phyloP scores from a whole-genome alignment of 208 protist genomes.

The Strigomonas culicis region DNA sequence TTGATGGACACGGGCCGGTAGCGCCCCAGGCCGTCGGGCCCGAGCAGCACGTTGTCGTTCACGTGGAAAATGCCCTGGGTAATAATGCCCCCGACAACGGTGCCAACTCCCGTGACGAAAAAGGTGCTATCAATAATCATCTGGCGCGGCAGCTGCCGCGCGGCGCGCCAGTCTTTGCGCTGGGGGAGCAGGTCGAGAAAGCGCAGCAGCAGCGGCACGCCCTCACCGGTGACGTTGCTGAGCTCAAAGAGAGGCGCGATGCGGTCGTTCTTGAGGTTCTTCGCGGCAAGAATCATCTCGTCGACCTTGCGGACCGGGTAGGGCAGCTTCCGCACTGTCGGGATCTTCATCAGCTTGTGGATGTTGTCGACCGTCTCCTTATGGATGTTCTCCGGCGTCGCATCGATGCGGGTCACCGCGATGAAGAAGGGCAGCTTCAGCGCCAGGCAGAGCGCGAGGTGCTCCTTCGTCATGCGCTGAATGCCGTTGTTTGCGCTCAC shows the following conservation, averaged over 20 bases:
- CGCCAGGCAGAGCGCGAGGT: conserved; percentile 95
- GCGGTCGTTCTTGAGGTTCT: conserved; percentile 87
- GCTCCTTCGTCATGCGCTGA: conserved; percentile 95
- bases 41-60: conserved; percentile 93
- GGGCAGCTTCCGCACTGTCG: conserved; percentile 92
- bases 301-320: conserved; percentile 81
- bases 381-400: conserved; percentile 90
- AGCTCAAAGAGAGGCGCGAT: conserved; percentile 92
- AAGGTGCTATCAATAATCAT: conserved; percentile 93
- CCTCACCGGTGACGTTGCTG: conserved; percentile 94
- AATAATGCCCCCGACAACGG: conserved; percentile 95
- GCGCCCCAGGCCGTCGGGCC: conserved; percentile 89
- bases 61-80: conserved; percentile 85
- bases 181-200: conserved; percentile 93
- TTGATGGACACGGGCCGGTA: conserved; percentile 91
- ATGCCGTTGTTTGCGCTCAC: conserved; percentile 92
- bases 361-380: conserved; percentile 88
- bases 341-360: conserved; percentile 92
- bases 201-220: conserved; percentile 72
- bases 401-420: conserved; percentile 96
- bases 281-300: conserved; percentile 92
- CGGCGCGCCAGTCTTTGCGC: conserved; percentile 86
- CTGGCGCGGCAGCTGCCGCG: conserved; percentile 62
- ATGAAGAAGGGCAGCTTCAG: conserved; percentile 96
- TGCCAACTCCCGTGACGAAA: conserved; percentile 93